A percentile compares a stretch with the other conserved stretches of the same genome.
phyloP scores from a whole-genome alignment of 2,329 filamentous ascomycete genomes.

The Diaporthe humulicola region DNA sequence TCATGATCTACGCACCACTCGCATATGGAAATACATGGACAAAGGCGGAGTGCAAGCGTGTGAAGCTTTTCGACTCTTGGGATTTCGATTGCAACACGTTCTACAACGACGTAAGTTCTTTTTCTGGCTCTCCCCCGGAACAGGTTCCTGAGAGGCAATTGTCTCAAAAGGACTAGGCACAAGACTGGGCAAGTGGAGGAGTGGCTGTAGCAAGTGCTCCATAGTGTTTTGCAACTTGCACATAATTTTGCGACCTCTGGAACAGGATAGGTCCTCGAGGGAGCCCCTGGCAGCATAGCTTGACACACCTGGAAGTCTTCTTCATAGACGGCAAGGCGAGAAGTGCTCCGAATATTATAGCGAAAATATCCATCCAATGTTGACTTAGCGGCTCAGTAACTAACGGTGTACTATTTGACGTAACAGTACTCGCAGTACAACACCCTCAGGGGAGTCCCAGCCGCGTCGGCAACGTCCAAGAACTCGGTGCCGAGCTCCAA shows the following conservation, averaged over 20 bases:
- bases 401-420: slow-evolving; percentile 4
- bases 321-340: slow-evolving; percentile 37
- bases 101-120: slow-evolving; percentile 80
- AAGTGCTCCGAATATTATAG: neutral
- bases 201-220: slow-evolving; percentile 31
- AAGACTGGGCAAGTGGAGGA: neutral
- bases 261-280: neutral
- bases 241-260: slow-evolving; percentile 2
- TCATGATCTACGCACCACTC: slow-evolving; percentile 88
- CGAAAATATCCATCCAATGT: slow-evolving; percentile 9
- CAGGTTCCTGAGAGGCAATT: slow-evolving; percentile 53
- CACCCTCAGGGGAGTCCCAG: slow-evolving; percentile 37
- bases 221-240: slow-evolving; percentile 10
- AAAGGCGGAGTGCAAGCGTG: slow-evolving; percentile 83
- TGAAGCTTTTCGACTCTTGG: slow-evolving; percentile 91
- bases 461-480: slow-evolving; percentile 30
- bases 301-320: slow-evolving; percentile 5
- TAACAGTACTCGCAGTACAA: slow-evolving; percentile 63
- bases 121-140: slow-evolving; percentile 47
- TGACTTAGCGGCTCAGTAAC: slow-evolving; percentile 21
- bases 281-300: neutral
- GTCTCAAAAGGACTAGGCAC: slow-evolving; percentile 44
- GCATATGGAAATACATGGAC: slow-evolving; percentile 97
- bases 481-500: slow-evolving; percentile 40
- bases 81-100: slow-evolving; percentile 99